These are phyloP conservation scores for Salix exigua DNA, from an alignment of 345 rosid genomes.

Conservation along the genomic window DNA sequence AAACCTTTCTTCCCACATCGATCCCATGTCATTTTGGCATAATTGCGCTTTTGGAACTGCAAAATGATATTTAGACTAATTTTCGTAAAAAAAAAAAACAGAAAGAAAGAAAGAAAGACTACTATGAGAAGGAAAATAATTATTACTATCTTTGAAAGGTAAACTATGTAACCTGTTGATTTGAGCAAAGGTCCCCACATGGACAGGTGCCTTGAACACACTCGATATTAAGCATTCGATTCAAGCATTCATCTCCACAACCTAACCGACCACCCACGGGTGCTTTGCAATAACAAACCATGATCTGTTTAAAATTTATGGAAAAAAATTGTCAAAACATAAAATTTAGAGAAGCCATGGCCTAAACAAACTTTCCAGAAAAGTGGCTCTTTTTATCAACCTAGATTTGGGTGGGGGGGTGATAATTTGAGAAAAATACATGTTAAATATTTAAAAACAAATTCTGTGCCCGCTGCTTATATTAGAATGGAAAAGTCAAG, in stretches of 20 bases:
- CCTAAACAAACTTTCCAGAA: neutral
- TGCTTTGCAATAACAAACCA: constrained; percentile 91
- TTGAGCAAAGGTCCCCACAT: constrained; percentile 83
- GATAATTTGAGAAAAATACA: neutral
- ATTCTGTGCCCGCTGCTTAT: neutral
- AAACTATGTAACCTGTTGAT: constrained; percentile 66
- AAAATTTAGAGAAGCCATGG: neutral
- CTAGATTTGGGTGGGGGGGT: no score
- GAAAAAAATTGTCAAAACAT: neutral
- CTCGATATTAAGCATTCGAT: constrained; percentile 96
- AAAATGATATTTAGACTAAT: constrained; percentile 20
- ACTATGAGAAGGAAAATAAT: neutral
- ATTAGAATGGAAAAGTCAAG: neutral
- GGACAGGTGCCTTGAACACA: constrained; percentile 94
- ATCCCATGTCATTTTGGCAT: constrained; percentile 67
- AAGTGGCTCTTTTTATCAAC: neutral
- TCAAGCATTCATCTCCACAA: constrained; percentile 94
- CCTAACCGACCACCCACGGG: constrained; percentile 59
- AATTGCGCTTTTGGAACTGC: constrained; percentile 90
- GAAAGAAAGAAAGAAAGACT: neutral
- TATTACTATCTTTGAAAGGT: constrained; percentile 8
- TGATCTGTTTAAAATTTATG: constrained; percentile 50
- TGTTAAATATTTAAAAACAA: neutral
- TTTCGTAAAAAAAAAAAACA: neutral
- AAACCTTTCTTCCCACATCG: constrained; percentile 91